Percentiles rank a stretch among this genome's conserved stretches.
These are phyloP conservation scores for Eucalyptus pauciflora DNA, from an alignment of 345 rosid genomes.

Conservation along the genomic window DNA sequence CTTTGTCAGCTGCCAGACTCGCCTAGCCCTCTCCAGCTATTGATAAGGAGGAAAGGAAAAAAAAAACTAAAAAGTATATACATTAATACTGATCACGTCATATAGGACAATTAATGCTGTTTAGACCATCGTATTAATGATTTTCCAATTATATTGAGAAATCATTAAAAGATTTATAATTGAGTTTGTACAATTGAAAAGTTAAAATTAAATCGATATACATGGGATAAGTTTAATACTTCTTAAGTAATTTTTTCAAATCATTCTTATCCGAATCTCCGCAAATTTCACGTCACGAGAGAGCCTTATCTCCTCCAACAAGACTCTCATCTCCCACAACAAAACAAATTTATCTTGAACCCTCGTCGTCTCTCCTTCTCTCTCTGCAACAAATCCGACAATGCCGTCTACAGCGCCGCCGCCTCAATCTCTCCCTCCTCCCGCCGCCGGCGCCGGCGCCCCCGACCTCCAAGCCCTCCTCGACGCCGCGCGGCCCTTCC, in stretches of 20 bases:
- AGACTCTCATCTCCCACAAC: background rate
- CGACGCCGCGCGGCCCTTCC: constrained; percentile 70
- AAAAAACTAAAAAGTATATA: too few species aligned
- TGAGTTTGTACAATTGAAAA: rapidly evolving
- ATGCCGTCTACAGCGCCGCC: background rate
- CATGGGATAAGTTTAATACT: rapidly evolving
- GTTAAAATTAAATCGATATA: too few species aligned
- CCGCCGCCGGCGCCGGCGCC: background rate
- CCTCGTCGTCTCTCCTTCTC: background rate
- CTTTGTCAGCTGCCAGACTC: background rate
- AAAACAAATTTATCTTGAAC: background rate
- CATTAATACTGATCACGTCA: rapidly evolving
- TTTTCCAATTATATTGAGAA: too few species aligned
- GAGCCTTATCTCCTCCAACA: background rate
- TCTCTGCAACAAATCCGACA: background rate
- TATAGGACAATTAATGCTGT: rapidly evolving
- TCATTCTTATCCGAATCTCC: background rate
- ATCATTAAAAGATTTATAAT: rapidly evolving
- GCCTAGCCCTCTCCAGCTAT: background rate
- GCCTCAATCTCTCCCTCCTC: background rate
- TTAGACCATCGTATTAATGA: rapidly evolving
- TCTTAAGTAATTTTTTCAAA: background rate
- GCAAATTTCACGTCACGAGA: background rate
- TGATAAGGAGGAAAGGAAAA: too few species aligned
- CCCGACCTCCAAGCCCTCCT: constrained; percentile 23